These are phyloP conservation scores for Comarum palustre DNA, from an alignment of 306 rosid species.

Conservation along the genomic window DNA sequence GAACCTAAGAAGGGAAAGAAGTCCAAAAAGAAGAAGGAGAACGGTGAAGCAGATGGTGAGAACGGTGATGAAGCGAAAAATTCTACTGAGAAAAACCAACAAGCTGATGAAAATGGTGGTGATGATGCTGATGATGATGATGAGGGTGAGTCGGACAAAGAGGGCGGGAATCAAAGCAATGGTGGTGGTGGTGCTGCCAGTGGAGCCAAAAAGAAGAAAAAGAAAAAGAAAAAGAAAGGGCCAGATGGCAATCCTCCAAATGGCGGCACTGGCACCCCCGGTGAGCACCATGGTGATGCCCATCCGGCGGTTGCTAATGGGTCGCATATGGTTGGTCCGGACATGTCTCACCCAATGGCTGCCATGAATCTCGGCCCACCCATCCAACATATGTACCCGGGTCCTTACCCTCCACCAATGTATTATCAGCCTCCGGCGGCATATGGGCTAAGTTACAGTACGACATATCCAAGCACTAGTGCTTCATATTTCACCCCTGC, in stretches of 20 bases:
- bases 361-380: conserved; percentile 40
- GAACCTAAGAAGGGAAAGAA: conserved; percentile 47
- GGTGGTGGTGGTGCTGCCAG: conserved; percentile 11
- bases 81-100: background rate
- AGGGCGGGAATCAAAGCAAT: conserved; percentile 15
- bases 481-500: conserved; percentile 45
- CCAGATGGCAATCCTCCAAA: conserved; percentile 26
- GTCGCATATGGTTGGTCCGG: conserved; percentile 15
- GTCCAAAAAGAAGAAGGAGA: conserved; percentile 39
- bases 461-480: conserved; percentile 46
- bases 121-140: conserved; percentile 27
- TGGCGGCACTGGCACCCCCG: conserved; percentile 16
- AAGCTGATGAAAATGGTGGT: conserved; percentile 10
- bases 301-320: conserved; percentile 6
- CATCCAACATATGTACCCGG: conserved; percentile 41
- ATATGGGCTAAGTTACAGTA: conserved; percentile 59
- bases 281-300: conserved; percentile 18
- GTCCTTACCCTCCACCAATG: conserved; percentile 41
- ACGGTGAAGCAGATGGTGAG: conserved; percentile 23
- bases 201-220: conserved; percentile 64
- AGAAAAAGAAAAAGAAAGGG: conserved; percentile 63
- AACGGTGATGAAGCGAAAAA: conserved; percentile 12
- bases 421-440: conserved; percentile 33
- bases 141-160: conserved; percentile 17
- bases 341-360: conserved; percentile 5